Percentiles rank a stretch among this genome's conserved stretches.
Conservation (phyloP, 164 flowering plant genomes). For the Vitis rotundifolia region DNA sequence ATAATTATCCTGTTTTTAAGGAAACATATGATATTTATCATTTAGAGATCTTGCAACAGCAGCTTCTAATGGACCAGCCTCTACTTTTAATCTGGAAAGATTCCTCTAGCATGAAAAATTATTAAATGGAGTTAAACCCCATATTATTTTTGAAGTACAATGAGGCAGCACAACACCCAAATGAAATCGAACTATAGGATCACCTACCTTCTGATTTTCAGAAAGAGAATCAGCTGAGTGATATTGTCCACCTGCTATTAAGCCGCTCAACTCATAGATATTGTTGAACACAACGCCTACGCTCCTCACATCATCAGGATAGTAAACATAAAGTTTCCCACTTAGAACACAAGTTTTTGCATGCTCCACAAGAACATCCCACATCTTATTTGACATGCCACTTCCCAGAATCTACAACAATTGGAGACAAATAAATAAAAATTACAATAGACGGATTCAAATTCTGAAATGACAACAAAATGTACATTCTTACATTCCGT, state of each 20-base stretch:
- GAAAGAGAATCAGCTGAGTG: constrained; percentile 71
- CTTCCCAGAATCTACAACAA: constrained; percentile 84
- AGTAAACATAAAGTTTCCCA: constrained; percentile 78
- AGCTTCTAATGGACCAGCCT: not conserved
- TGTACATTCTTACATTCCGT: constrained; percentile 59
- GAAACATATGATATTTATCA: not conserved
- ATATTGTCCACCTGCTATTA: constrained; percentile 72
- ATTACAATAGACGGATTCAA: not conserved
- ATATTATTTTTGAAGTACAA: no score
- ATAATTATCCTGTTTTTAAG: not conserved
- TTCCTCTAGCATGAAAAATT: not conserved
- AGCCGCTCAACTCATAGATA: constrained; percentile 80
- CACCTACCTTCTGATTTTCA: constrained; percentile 79
- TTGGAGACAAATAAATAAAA: constrained; percentile 3
- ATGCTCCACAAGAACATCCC: constrained; percentile 93
- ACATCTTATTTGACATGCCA: constrained; percentile 99
- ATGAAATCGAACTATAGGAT: not conserved
- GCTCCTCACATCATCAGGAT: constrained; percentile 71
- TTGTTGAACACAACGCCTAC: constrained; percentile 85
- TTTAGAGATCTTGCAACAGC: not conserved
- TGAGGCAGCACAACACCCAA: not conserved
- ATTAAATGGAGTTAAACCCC: no score
- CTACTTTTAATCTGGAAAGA: not conserved
- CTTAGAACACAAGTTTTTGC: constrained; percentile 91
- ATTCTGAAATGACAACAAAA: constrained; percentile 3